These are phyloP conservation scores for Celoporthe dispersa DNA, from an alignment of 2,329 filamentous ascomycete species.

Conservation along the genomic window DNA sequence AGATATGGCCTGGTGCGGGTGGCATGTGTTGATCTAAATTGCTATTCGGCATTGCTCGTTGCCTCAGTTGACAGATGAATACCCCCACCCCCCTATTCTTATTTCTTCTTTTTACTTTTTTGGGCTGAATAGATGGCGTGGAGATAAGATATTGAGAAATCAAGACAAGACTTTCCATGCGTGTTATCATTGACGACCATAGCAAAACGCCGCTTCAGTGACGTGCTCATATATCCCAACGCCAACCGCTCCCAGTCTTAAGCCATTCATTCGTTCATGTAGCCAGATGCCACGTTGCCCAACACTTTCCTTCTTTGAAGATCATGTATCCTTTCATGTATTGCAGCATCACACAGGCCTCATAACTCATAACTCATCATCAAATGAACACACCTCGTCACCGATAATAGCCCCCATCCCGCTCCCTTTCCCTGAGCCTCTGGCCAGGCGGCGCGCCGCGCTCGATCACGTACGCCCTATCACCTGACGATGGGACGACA, in stretches of 20 bases:
- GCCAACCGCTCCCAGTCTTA: background rate
- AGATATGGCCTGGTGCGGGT: background rate
- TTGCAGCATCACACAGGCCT: background rate
- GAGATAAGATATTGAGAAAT: background rate
- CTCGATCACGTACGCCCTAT: conserved; percentile 20
- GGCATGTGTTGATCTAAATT: background rate
- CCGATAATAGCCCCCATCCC: conserved; percentile 20
- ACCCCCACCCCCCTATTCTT: too few species aligned
- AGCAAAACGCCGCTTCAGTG: background rate
- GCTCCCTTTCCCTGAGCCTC: conserved; percentile 11
- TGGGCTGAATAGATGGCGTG: background rate
- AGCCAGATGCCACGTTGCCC: background rate
- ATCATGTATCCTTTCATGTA: background rate
- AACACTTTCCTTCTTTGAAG: background rate
- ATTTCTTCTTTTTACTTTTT: background rate
- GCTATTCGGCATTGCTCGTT: conserved; percentile 4
- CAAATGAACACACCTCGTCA: background rate
- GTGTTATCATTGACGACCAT: background rate
- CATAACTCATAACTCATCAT: background rate
- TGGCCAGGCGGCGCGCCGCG: conserved; percentile 19
- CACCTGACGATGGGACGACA: conserved; percentile 22
- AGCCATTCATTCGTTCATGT: background rate
- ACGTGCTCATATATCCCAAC: background rate
- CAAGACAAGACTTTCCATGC: background rate
- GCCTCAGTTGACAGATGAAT: background rate